Evolutionary conservation across 805 yeast genomes (phyloP).

Genomic region (Yarrowia sp.): DNA sequence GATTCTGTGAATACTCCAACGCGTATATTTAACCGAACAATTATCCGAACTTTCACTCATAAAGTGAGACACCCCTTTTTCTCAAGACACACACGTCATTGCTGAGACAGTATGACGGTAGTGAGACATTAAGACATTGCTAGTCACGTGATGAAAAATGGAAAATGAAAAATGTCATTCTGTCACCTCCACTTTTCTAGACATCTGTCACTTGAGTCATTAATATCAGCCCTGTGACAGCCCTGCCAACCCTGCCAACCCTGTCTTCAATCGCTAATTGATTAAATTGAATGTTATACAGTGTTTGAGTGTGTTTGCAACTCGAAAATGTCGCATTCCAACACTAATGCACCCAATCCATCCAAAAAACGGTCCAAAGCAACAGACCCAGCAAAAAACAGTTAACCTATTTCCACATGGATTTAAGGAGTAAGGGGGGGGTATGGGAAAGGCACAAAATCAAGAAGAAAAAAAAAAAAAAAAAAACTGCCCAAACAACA

Average conservation of each 20-base stretch:
- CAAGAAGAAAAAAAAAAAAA: background rate
- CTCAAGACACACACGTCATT: background rate
- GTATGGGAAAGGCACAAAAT: background rate
- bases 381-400: background rate
- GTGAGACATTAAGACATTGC: too few species aligned
- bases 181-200: background rate
- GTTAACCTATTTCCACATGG: constrained; percentile 7
- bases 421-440: background rate
- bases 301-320: background rate
- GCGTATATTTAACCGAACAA: background rate
- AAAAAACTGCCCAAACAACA: too few species aligned
- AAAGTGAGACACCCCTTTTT: background rate
- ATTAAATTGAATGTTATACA: background rate
- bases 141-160: background rate
- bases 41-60: background rate
- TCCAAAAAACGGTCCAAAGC: background rate
- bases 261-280: background rate
- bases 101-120: background rate
- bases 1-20: background rate
- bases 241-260: too few species aligned
- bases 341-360: constrained; percentile 15
- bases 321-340: constrained; percentile 6
- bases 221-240: too few species aligned
- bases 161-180: background rate
- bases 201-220: too few species aligned